phyloP scores from a whole-genome alignment of 2,329 filamentous ascomycete genomes.

The Ustulina deusta region DNA sequence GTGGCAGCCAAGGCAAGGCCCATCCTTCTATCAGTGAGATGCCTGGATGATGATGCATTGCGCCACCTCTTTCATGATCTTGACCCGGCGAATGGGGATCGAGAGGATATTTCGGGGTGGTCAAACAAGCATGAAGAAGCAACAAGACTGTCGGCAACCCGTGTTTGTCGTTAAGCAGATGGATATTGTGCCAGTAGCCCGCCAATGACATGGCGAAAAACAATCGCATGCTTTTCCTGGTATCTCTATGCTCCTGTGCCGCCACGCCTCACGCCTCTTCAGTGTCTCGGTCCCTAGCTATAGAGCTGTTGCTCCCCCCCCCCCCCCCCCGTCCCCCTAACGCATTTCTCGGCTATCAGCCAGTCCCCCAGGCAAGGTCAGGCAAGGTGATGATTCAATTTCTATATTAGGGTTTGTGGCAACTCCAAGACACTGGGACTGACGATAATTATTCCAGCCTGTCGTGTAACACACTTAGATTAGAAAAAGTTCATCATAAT shows the following conservation, averaged over 20 bases:
- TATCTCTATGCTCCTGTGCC: conserved; percentile 2
- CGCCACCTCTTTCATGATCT: conserved; percentile 29
- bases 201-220: conserved; percentile 14
- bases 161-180: conserved; percentile 35
- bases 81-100: conserved; percentile 10
- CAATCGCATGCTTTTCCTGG: conserved; percentile 7
- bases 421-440: conserved; percentile 10
- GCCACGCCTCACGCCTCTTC: background rate
- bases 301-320: background rate
- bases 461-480: conserved; percentile 27
- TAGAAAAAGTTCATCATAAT: conserved; percentile 17
- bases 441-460: conserved; percentile 20
- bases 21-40: conserved; percentile 19
- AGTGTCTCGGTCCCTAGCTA: conserved; percentile 11
- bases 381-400: conserved; percentile 4
- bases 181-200: conserved; percentile 16
- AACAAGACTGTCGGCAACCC: conserved; percentile 28
- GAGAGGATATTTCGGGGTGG: conserved; percentile 25
- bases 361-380: background rate
- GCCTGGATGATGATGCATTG: conserved; percentile 25
- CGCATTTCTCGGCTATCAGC: too few relatives aligned
- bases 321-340: background rate
- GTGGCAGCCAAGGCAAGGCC: conserved; percentile 20
- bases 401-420: conserved; percentile 13
- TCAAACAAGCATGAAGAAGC: conserved; percentile 30